A percentile compares a stretch with the other conserved stretches of the same genome.
Evolutionary conservation across 1,139 yeast genomes (phyloP).

Genomic region (Candida buenavistaensis): DNA sequence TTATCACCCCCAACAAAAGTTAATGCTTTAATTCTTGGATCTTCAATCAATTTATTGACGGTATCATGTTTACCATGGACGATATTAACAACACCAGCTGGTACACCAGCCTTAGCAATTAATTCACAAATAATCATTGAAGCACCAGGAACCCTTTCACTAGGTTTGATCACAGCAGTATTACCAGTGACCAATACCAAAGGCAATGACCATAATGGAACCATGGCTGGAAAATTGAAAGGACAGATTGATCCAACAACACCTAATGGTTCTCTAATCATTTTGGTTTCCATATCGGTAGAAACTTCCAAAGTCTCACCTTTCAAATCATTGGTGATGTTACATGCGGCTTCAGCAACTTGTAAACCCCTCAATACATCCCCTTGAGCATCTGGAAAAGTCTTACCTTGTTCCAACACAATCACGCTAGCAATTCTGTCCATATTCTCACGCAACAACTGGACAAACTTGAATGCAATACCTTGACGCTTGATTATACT

Average conservation of each 20-base stretch:
- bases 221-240: constrained; percentile 86
- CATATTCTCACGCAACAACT: constrained; percentile 65
- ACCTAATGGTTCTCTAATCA: constrained; percentile 66
- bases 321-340: constrained; percentile 63
- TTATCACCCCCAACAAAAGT: constrained; percentile 79
- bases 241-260: constrained; percentile 73
- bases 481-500: constrained; percentile 73
- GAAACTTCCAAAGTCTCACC: constrained; percentile 71
- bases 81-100: constrained; percentile 72
- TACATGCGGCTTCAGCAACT: constrained; percentile 72
- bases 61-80: constrained; percentile 79
- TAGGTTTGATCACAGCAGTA: constrained; percentile 73
- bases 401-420: constrained; percentile 80
- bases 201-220: constrained; percentile 82
- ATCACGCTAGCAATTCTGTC: constrained; percentile 71
- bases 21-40: constrained; percentile 75
- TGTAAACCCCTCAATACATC: constrained; percentile 81
- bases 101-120: constrained; percentile 75
- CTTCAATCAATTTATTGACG: constrained; percentile 71
- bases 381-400: constrained; percentile 75
- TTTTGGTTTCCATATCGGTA: constrained; percentile 76
- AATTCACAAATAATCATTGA: constrained; percentile 76
- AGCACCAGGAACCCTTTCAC: constrained; percentile 80
- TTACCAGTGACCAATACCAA: constrained; percentile 76
- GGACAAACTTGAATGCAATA: constrained; percentile 70